Base-by-base conservation (phyloP, 1,139 yeast genomes). In the Diutina rugosa region DNA sequence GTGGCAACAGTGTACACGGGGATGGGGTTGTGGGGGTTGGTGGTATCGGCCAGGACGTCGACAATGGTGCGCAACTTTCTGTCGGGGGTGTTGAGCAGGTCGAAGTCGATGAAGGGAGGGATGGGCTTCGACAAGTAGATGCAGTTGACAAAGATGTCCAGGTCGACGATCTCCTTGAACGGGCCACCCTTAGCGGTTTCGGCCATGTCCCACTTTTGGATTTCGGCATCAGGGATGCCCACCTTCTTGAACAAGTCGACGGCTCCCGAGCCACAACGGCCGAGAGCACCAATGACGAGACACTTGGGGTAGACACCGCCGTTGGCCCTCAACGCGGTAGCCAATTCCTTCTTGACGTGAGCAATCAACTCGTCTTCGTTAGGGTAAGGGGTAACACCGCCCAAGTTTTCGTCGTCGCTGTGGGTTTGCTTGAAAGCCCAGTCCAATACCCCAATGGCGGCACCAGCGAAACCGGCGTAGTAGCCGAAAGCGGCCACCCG, bases 261-360 rank as follows among this genome's bases (percentile, higher is more conserved):
- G 46, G 99, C 98, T 68, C 99, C 99, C n/a, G 95, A 84, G 58
- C 99, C 99, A 74, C 99, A 93, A 77, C 99, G 87, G 61, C 99
- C 99, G 59, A 91, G 79, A 30, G 99, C 99, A 67, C 99, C 99
- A 69, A 93, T 93, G 57, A 93, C 86, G 64, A 93, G 78, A 55
- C 87, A 89, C 57, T 79, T 85, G 61, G 98, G 99, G 63, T 74
- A 76, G 67, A 75, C 78, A 56, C 87, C 87, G 56, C 85, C 85
- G 56, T 73, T 79, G 64, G 79, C 78, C 54, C 70, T 75, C 60
- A 83, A 74, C 16, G 95, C 96, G 48, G 68, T 73, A 26, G 72
- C 72, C 62, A 89, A 77, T 59, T 80, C 84, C 62, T 71, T 69
- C 70, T 82, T 80, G 66, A 91, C 90, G 63, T 87, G 89, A 16